Evolutionary conservation across 352 stramenopile species (phyloP), one percentile per base, ranked within the genome.

Genomic region (Peronosclerospora sorghi): DNA sequence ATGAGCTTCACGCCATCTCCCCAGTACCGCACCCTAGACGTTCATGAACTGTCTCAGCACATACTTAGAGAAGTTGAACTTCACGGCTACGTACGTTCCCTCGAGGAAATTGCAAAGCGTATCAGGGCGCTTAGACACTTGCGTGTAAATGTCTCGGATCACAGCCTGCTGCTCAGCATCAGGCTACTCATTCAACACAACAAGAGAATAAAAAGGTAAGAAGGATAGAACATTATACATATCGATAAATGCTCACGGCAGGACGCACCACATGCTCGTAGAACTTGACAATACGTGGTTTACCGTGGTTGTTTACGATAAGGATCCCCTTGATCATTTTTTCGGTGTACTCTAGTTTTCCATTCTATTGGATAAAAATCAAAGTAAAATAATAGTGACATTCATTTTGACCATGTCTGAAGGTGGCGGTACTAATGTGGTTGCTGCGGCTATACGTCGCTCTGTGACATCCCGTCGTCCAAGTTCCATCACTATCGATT

Each of bases 261-360:
- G 14, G 10, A 79, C 84, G 71, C 59, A 96, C 89, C 65, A 99
- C 91, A 26, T 94, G 88, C 77, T 98, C 93, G 68, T 98, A 99
- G 77, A 98, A 99, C 78, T 99, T 99, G 59, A 95, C 86, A 41
- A 98, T 86, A 21, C 96, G 93, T 38, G 95, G 94, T 67, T 98
- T 98, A 37, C 96, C 96, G 59, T 98, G 95, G 73, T 98, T 99
- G 71, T 99, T 99, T 8, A 99, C 91, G 66, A 99, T 98, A 23
- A 99, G 78, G 45, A 99, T 96, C 45, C 93, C 95, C 69, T 98
- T 98, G 55, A 99, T 98, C 95, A 98, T 98, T 32, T 47, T 48
- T 10, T 7, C 19, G 13, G 32, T 9, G 6, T 26, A 26, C 21
- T 26, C 6, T 37, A 30, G n/a, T n/a, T n/a, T n/a, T n/a, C 21